Base-by-base conservation (phyloP, 345 rosid genomes). In the Sisymbrium altissimum region DNA sequence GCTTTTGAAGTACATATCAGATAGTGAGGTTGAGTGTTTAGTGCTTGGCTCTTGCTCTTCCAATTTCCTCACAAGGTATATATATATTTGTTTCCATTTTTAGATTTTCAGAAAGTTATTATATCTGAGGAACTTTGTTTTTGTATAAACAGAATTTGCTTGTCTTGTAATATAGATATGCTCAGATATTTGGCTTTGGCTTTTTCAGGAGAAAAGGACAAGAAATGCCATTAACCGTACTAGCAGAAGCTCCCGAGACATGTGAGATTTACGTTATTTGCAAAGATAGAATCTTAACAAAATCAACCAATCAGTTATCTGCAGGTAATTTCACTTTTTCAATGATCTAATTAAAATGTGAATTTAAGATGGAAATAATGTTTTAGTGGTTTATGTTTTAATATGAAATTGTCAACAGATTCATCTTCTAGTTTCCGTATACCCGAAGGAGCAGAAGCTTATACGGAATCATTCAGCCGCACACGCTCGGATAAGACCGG, bases 31-130 rank as follows among this genome's bases (percentile, higher is more conserved):
- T 66, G 63, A 70, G 58, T 71, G 81, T 82, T 83, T 90, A 76
- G 91, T 90, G 10, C 69, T 89, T 84, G 97, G 97, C 6, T 90
- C 98, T 38, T 87, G 80, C 81, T 78, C 84, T 50, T 68, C 83
- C 0, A 83, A 72, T 80, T 80, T 70, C 60, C 65, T 93, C 63
- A 60, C 68, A 40, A 90, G 97, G 98, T 90, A 83, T 19, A 27
- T 27, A 27, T 27, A 27, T 27, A 27, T 27, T 27, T 45, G n/a
- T 57, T 64, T 18, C 56, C 48, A 11, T 0, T 43, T 3, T 36
- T 43, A 14, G 48, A 21, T 15, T 54, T 63, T 8, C 6, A 3
- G 9, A 70, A 12, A 9, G 5, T 54, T 32, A 14, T n/a, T 32
- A 32, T 32, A 40, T 35, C 66, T 61, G 23, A 64, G 11, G 9